Evolutionary conservation across 2,329 filamentous ascomycete genomes (phyloP).

Genomic region (Apiospora pterosperma): DNA sequence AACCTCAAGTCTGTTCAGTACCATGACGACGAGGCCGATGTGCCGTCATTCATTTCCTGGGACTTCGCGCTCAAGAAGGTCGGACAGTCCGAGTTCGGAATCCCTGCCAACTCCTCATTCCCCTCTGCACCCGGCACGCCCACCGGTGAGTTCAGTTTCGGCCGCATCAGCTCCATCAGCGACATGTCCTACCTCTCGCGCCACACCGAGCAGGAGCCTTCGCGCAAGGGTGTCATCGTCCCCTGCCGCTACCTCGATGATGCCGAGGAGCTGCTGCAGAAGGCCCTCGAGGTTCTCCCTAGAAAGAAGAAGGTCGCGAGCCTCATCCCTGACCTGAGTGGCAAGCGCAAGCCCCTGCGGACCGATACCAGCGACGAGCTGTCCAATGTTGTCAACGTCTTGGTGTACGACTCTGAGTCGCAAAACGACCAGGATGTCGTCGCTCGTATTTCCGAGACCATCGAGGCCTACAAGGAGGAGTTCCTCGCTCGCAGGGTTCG

Average conservation of each 20-base stretch:
- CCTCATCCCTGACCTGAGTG: slow-evolving; percentile 69
- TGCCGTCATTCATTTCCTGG: slow-evolving; percentile 81
- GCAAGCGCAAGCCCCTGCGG: slow-evolving; percentile 64
- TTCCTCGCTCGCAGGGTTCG: slow-evolving; percentile 78
- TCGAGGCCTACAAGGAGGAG: slow-evolving; percentile 80
- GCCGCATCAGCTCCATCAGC: slow-evolving; percentile 90
- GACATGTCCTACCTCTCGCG: slow-evolving; percentile 88
- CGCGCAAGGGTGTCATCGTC: slow-evolving; percentile 89
- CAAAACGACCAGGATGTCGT: slow-evolving; percentile 79
- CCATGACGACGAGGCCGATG: slow-evolving; percentile 67
- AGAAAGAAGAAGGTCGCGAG: slow-evolving; percentile 53
- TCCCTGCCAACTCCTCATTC: slow-evolving; percentile 73
- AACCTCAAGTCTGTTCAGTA: slow-evolving; percentile 87
- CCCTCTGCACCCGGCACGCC: slow-evolving; percentile 84
- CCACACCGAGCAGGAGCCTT: slow-evolving; percentile 71
- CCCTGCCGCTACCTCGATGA: slow-evolving; percentile 94
- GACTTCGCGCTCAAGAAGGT: slow-evolving; percentile 94
- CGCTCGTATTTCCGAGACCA: slow-evolving; percentile 68
- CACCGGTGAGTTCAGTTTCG: slow-evolving; percentile 58
- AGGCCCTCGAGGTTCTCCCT: slow-evolving; percentile 82
- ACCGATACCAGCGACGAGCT: slow-evolving; percentile 70
- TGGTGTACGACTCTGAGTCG: slow-evolving; percentile 83
- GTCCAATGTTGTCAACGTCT: slow-evolving; percentile 88
- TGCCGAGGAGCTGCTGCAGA: slow-evolving; percentile 79
- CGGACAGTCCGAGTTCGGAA: slow-evolving; percentile 83